Evolutionary conservation across 805 yeast species (phyloP).

Genomic region (Cyberlindnera veronae): DNA sequence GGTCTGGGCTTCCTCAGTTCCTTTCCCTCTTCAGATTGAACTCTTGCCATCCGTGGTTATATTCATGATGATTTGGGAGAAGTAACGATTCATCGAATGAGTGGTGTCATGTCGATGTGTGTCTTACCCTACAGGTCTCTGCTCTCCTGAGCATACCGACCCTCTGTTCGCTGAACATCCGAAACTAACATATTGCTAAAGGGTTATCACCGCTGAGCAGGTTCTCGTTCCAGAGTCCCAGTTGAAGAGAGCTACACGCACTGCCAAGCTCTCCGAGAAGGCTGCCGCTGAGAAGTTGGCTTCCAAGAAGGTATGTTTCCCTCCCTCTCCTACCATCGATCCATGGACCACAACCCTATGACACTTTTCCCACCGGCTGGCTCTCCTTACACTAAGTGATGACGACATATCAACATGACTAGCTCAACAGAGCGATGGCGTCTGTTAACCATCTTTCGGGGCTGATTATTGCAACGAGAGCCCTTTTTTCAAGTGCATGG

Average conservation of each 20-base stretch:
- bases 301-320: slow-evolving; percentile 73
- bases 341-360: neutral
- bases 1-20: slow-evolving; percentile 28
- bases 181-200: slow-evolving; percentile 12
- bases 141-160: too few species aligned
- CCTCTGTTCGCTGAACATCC: slow-evolving; percentile 3
- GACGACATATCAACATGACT: slow-evolving; percentile 57
- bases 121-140: too few species aligned
- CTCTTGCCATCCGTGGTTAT: neutral
- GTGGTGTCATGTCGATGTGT: slow-evolving; percentile 31
- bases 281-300: slow-evolving; percentile 77
- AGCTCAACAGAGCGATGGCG: slow-evolving; percentile 61
- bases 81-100: slow-evolving; percentile 28
- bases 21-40: slow-evolving; percentile 22
- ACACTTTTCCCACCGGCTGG: neutral
- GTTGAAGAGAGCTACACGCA: slow-evolving; percentile 77
- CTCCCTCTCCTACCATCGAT: neutral
- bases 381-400: slow-evolving; percentile 30
- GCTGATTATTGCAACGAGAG: slow-evolving; percentile 38
- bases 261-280: slow-evolving; percentile 72
- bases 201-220: slow-evolving; percentile 35
- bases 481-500: neutral
- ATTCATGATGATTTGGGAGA: slow-evolving; percentile 14
- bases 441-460: slow-evolving; percentile 81
- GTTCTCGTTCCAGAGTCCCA: slow-evolving; percentile 74